Base-by-base conservation (phyloP, 1,284 basidiomycete genomes). In the Cystobasidium pallidum region DNA sequence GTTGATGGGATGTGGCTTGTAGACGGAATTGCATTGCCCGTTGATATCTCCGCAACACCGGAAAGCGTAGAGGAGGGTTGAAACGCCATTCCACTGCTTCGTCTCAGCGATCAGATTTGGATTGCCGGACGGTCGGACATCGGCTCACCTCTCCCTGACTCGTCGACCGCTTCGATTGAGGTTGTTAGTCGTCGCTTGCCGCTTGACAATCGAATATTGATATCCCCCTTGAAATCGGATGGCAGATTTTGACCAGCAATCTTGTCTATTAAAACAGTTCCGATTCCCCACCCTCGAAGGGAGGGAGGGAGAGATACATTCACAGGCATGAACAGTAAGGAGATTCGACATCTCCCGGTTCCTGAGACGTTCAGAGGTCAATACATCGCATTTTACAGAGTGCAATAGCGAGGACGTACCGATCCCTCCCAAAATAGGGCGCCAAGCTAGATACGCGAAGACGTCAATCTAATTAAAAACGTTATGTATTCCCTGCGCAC, bases 251-350 rank as follows among this genome's bases (percentile, higher is more conserved):
- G 61, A 6, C 15, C 68, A 6, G 7, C 28, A 15, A 71, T 71
- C 21, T 43, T 51, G 21, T 71, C 68, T 0, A 71, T 11, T 3
- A 71, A 32, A 2, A 71, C 49, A 11, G 34, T 71, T 6, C 68
- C 68, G 24, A 71, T 39, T 30, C 57, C 57, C 68, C 68, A 71
- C 4, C 68, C 68, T 21, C 49, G 45, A 7, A 71, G 32, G 1
- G 68, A 59, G 6, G 26, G 68, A 4, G 45, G 62, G 2, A 74
- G 49, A 41, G 30, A 36, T 2, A 72, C 3, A 21, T 47, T 66
- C 21, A 76, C 66, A 2, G 76, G 76, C 49, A 75, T 76, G 73
- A 70, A 75, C 1, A 76, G 62, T 2, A 76, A 10, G 7, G 76
- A 76, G 15, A 73, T 17, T 3, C 76, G 67, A 10, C 75, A 45